Percentiles rank a stretch among this genome's conserved stretches.
phyloP scores from a whole-genome alignment of 2,329 filamentous ascomycete genomes.

The Aspergillus sp. region DNA sequence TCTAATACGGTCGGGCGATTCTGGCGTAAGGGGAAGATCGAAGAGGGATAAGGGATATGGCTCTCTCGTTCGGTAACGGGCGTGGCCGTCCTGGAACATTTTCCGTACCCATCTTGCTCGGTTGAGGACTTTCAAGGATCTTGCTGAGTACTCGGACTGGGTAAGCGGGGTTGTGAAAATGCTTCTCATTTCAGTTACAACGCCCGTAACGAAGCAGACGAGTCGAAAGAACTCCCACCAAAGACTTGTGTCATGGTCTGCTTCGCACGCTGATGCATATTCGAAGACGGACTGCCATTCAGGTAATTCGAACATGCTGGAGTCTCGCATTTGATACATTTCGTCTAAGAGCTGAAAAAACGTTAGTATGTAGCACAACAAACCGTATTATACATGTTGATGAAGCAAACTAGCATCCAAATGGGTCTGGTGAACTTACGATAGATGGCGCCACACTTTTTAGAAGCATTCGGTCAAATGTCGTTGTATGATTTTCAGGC shows the following conservation, averaged over 20 bases:
- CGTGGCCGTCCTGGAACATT: background rate
- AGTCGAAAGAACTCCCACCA: background rate
- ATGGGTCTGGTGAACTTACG: background rate
- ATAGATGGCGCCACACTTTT: background rate
- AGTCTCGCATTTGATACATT: background rate
- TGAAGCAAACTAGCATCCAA: background rate
- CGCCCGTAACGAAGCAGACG: background rate
- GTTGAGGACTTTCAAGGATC: background rate
- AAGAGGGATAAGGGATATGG: background rate
- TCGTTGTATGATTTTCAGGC: background rate
- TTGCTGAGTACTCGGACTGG: background rate
- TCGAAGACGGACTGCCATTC: background rate
- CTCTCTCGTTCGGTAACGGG: background rate
- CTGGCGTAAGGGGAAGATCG: background rate
- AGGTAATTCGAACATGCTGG: background rate
- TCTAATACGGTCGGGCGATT: background rate
- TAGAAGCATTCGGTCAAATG: constrained; percentile 1
- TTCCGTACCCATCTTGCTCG: background rate
- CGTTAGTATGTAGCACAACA: background rate
- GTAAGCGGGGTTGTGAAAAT: background rate
- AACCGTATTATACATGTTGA: background rate
- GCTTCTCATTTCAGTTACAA: background rate
- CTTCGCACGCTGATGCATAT: background rate
- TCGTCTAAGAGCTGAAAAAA: background rate
- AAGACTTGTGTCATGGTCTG: background rate